Evolutionary conservation across 192 early-diverging fungal genomes (phyloP), one percentile per base, ranked within the genome.

Genomic region (Globomyces pollinis-pini): DNA sequence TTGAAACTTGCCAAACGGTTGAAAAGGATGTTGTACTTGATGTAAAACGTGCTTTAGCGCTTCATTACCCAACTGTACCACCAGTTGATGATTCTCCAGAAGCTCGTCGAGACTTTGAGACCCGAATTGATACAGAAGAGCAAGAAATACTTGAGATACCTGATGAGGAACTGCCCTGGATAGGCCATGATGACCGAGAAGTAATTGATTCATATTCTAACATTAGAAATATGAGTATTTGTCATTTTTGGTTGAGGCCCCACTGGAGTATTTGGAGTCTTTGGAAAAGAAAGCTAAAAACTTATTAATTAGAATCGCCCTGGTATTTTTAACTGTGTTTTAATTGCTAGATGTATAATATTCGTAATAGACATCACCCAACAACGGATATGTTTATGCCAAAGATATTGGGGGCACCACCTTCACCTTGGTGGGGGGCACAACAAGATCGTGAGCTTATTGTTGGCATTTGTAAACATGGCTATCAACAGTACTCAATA

Each of bases 361-460:
- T 92, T 49, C 81, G 87, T 0, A 74, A 86, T 45, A 72, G 80
- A 65, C 80, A 88, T 57, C 76, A 78, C 9, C 88, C 88, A 15
- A 73, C 55, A 7, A 81, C 59, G 78, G 78, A 76, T 36, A 76
- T 84, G 55, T 47, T 59, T 1, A 85, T 91, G 64, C 89, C 89
- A 0, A 71, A 78, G 41, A 74, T 91, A 7, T 68, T 77, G 32
- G 82, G 84, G n/a, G 67, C 65, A 16, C 66, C 75, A 12, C 73
- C 74, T 6, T 69, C 69, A 1, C 34, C 62, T 4, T 83, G 72
- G 76, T 92, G 90, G 90, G 87, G 87, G 26, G 43, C 77, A 9
- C 68, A 83, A 24, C 84, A 91, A 67, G 90, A 92, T 52, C 80
- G 84, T 18, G 86, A 91, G 67, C 44, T 92, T 41, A 60, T 92